Evolutionary conservation across 345 rosid species (phyloP).

Genomic region (Lenwebbia sp.): DNA sequence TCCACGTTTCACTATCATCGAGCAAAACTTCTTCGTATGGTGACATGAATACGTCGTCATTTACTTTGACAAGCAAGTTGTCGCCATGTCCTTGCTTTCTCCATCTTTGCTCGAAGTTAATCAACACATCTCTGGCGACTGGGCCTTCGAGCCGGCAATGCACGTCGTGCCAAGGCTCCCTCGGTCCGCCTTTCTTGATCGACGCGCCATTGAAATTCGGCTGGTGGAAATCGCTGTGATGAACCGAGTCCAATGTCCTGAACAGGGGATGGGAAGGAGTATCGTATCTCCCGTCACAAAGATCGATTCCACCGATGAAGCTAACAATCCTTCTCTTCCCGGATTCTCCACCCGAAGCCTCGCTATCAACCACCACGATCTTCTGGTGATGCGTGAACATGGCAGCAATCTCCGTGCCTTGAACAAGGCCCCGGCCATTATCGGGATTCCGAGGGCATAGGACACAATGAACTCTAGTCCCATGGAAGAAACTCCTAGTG

Average conservation of each 20-base stretch:
- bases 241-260: conserved; percentile 18
- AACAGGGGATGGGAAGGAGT: conserved; percentile 31
- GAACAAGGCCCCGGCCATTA: conserved; percentile 17
- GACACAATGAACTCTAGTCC: conserved; percentile 32
- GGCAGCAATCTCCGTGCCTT: conserved; percentile 28
- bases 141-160: conserved; percentile 40
- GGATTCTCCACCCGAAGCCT: neutral
- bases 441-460: conserved; percentile 48
- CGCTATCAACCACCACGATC: conserved; percentile 31
- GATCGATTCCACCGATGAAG: conserved; percentile 54
- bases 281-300: conserved; percentile 49
- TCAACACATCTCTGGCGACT: conserved; percentile 32
- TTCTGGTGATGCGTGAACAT: conserved; percentile 58
- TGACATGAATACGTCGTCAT: conserved; percentile 1
- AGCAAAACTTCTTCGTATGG: conserved; percentile 10
- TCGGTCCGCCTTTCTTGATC: conserved; percentile 29
- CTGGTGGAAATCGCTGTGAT: conserved; percentile 30
- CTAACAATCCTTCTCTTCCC: conserved; percentile 29
- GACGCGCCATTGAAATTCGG: conserved; percentile 24
- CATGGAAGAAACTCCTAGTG: conserved; percentile 25
- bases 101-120: conserved; percentile 47
- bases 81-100: conserved; percentile 29
- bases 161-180: conserved; percentile 47
- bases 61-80: conserved; percentile 8
- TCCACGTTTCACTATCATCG: conserved; percentile 28